Conservation (phyloP, 2,329 filamentous ascomycete species). For the Tolypocladium nubicola region DNA sequence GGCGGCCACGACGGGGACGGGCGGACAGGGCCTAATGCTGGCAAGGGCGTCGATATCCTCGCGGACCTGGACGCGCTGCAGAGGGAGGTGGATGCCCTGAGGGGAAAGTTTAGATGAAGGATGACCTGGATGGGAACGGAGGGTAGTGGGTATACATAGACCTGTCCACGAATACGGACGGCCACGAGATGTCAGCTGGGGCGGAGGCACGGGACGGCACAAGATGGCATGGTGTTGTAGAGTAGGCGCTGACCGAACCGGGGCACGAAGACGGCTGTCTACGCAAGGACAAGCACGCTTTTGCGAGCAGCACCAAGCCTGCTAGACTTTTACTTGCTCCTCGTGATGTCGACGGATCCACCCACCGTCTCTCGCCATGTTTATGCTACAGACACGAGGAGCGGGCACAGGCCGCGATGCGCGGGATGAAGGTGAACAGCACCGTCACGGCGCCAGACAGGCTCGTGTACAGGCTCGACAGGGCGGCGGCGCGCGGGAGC, state of each 20-base stretch:
- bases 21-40: slow-evolving; percentile 9
- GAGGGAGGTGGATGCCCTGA: slow-evolving; percentile 61
- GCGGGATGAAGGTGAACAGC: too few relatives aligned
- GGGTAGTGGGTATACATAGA: not conserved
- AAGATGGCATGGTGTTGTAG: not conserved
- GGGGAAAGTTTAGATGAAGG: slow-evolving; percentile 20
- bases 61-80: slow-evolving; percentile 63
- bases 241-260: not conserved
- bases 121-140: slow-evolving; percentile 19
- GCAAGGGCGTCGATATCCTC: slow-evolving; percentile 48
- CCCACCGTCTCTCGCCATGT: not conserved
- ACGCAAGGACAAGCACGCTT: not conserved
- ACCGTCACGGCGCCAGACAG: too few relatives aligned
- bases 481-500: too few relatives aligned
- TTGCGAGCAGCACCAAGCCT: not conserved
- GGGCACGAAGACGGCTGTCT: not conserved
- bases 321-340: not conserved
- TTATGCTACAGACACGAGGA: not conserved
- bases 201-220: not conserved
- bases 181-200: not conserved
- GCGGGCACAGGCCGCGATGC: not conserved
- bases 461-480: too few relatives aligned
- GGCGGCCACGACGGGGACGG: slow-evolving; percentile 4
- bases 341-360: not conserved
- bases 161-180: not conserved